Evolutionary conservation across 1,284 basidiomycete genomes (phyloP).

Genomic region (Apiotrichum akiyoshidainum): DNA sequence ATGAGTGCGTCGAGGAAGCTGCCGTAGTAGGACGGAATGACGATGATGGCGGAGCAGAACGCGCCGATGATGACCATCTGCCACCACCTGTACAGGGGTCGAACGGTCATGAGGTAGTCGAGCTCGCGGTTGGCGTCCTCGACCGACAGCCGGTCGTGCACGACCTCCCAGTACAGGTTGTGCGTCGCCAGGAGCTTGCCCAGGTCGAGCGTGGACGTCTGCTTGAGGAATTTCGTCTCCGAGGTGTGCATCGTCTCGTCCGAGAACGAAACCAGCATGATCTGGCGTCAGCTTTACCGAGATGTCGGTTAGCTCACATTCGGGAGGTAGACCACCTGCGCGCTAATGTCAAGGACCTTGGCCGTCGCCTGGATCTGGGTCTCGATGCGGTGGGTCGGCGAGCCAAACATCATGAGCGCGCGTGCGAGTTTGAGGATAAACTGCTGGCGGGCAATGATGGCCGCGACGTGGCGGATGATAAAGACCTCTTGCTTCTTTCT

Average conservation of each 20-base stretch:
- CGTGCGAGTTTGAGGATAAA: conserved; percentile 85
- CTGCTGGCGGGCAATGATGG: conserved; percentile 79
- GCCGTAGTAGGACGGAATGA: conserved; percentile 49
- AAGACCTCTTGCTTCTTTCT: conserved; percentile 74
- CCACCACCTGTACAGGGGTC: conserved; percentile 62
- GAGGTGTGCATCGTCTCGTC: conserved; percentile 79
- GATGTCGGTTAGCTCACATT: conserved; percentile 58
- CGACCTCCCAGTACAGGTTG: conserved; percentile 78
- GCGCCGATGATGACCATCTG: conserved; percentile 73
- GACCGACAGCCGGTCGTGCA: conserved; percentile 80
- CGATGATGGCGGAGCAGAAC: conserved; percentile 76
- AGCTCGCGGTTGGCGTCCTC: conserved; percentile 71
- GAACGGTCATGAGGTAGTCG: conserved; percentile 67
- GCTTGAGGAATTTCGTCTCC: conserved; percentile 79
- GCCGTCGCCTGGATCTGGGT: conserved; percentile 83
- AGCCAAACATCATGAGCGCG: conserved; percentile 93
- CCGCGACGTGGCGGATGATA: conserved; percentile 85
- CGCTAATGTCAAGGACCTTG: conserved; percentile 75
- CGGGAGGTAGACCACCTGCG: conserved; percentile 82
- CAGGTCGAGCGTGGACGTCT: conserved; percentile 69
- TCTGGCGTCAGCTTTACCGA: background rate
- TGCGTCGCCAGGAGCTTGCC: conserved; percentile 75
- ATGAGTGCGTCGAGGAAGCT: conserved; percentile 72
- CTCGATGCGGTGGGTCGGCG: conserved; percentile 82
- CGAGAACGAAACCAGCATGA: conserved; percentile 60